Evolutionary conservation across 257 asterid genomes (phyloP).

Genomic region (Nicotiana paniculata): DNA sequence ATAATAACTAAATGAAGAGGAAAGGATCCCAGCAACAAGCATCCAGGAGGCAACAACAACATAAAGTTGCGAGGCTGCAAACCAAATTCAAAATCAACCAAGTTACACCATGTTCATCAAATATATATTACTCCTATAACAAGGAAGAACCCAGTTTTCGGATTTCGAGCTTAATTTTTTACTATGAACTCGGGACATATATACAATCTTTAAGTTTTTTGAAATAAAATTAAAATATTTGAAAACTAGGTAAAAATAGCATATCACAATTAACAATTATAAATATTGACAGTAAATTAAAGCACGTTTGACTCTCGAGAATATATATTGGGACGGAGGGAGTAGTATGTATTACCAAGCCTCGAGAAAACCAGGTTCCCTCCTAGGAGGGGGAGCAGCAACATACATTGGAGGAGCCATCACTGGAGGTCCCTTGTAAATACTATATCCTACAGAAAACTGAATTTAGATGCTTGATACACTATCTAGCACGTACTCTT

Average conservation of each 20-base stretch:
- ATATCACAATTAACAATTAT: too few species aligned
- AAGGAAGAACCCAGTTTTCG: too few species aligned
- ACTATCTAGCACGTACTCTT: not conserved
- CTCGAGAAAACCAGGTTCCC: slow-evolving; percentile 38
- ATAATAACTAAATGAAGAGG: not conserved
- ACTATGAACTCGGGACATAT: too few species aligned
- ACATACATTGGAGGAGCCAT: slow-evolving; percentile 68
- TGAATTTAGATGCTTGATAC: not conserved
- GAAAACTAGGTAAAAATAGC: too few species aligned
- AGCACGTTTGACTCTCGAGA: too few species aligned
- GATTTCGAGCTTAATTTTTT: too few species aligned
- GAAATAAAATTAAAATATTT: too few species aligned
- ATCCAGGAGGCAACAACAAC: slow-evolving; percentile 68
- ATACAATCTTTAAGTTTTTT: too few species aligned
- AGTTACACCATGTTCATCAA: not conserved
- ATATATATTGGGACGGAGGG: not conserved
- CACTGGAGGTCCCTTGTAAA: slow-evolving; percentile 70
- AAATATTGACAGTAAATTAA: too few species aligned
- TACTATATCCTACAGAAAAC: not conserved
- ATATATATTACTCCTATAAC: too few species aligned
- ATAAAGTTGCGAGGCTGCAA: slow-evolving; percentile 63
- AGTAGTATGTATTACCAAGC: slow-evolving; percentile 36
- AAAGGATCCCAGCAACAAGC: slow-evolving; percentile 49
- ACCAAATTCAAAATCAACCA: not conserved
- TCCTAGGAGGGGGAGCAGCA: slow-evolving; percentile 54